phyloP scores from a whole-genome alignment of 306 rosid genomes.

The Lathyrus oleraceus region DNA sequence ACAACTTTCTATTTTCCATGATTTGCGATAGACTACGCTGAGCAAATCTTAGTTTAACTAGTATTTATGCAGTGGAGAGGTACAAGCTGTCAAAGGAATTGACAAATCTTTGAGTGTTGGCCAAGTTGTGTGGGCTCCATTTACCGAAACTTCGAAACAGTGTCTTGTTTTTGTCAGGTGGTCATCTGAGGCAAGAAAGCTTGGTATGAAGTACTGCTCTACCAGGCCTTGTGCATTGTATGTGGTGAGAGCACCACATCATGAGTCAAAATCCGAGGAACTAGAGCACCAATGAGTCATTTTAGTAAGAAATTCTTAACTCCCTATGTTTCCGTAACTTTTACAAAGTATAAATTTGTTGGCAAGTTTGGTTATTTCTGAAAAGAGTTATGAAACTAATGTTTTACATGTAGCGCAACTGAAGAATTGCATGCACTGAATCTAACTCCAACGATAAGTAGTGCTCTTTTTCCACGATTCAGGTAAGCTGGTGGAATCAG shows the following conservation, averaged over 20 bases:
- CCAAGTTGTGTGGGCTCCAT: constrained; percentile 90
- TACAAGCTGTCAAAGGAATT: constrained; percentile 63
- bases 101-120: constrained; percentile 74
- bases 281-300: constrained; percentile 56
- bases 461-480: constrained; percentile 80
- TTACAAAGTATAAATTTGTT: neutral
- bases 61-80: constrained; percentile 66
- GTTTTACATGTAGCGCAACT: constrained; percentile 50
- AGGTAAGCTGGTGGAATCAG: constrained; percentile 49
- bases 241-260: constrained; percentile 49
- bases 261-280: constrained; percentile 46
- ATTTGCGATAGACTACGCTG: neutral
- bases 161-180: constrained; percentile 84
- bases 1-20: neutral
- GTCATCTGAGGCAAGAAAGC: constrained; percentile 69
- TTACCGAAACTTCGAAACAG: constrained; percentile 45
- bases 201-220: constrained; percentile 83
- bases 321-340: neutral
- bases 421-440: constrained; percentile 46
- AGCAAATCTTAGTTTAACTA: constrained; percentile 7
- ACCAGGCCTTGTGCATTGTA: constrained; percentile 82
- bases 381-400: constrained; percentile 19
- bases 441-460: constrained; percentile 67
- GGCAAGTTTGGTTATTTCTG: constrained; percentile 23
- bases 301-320: constrained; percentile 28